These are phyloP conservation scores for Aspergillus brunneoviolaceus DNA, from an alignment of 2,329 filamentous ascomycete genomes.

Conservation along the genomic window DNA sequence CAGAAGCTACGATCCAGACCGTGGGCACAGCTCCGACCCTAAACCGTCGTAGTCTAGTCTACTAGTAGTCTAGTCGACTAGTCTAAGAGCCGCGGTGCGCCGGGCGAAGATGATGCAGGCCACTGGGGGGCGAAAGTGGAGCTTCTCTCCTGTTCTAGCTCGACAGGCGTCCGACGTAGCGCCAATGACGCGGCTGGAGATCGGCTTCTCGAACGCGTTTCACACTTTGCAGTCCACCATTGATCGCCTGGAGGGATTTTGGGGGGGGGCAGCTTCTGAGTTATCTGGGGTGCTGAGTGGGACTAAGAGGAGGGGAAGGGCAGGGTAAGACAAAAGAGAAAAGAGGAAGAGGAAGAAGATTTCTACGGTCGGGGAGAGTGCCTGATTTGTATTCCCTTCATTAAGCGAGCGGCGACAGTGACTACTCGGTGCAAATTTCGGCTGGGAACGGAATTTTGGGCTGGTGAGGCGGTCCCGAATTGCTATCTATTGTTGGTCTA, in stretches of 20 bases:
- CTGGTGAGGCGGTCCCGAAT: too few species aligned
- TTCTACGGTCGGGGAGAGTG: not conserved
- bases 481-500: too few species aligned
- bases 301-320: not conserved
- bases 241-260: constrained; percentile 1
- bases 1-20: constrained; percentile 4
- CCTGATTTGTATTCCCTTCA: not conserved
- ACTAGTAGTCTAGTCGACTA: too few species aligned
- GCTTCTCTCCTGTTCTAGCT: not conserved
- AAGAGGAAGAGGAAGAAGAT: not conserved
- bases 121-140: constrained; percentile 4
- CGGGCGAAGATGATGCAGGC: constrained; percentile 1
- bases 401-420: not conserved
- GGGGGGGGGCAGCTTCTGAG: not conserved
- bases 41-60: not conserved
- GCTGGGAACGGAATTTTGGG: too few species aligned
- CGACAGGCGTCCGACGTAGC: not conserved
- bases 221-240: constrained; percentile 8
- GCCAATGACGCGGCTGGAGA: constrained; percentile 10
- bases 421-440: not conserved
- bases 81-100: not conserved
- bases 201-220: constrained; percentile 15
- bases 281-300: constrained; percentile 1
- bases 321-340: not conserved
- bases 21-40: not conserved